Evolutionary conservation across 2,329 filamentous ascomycete species (phyloP).

Genomic region (Lecanicillium sp.): DNA sequence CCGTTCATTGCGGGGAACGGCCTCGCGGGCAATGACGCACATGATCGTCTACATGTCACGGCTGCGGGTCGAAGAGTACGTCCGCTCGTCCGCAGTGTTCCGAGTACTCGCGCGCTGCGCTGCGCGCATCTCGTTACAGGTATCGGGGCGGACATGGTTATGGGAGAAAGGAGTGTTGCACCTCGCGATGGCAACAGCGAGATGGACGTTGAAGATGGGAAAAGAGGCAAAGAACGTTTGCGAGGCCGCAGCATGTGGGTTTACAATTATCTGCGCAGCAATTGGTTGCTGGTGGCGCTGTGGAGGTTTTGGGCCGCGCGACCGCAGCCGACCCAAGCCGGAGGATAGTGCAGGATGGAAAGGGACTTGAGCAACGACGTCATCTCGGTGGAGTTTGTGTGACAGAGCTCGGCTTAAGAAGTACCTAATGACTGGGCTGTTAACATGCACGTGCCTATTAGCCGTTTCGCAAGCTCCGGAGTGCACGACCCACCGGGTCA

Average conservation of each 20-base stretch:
- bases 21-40: conserved; percentile 2
- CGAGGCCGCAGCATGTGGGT: conserved; percentile 2
- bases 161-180: background rate
- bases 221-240: conserved; percentile 2
- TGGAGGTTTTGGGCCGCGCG: background rate
- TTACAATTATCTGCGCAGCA: conserved; percentile 9
- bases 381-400: background rate
- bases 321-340: background rate
- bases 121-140: conserved; percentile 31
- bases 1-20: conserved; percentile 7
- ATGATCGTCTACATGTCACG: conserved; percentile 9
- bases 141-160: conserved; percentile 26
- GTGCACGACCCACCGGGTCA: too few species aligned
- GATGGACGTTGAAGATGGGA: conserved; percentile 16
- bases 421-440: background rate
- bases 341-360: background rate
- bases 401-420: background rate
- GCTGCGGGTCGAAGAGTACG: conserved; percentile 14
- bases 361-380: background rate
- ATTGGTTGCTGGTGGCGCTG: conserved; percentile 3
- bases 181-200: background rate
- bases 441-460: too few species aligned
- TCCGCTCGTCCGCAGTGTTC: conserved; percentile 19
- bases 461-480: too few species aligned
- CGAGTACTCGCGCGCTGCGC: conserved; percentile 25